Conservation (phyloP, 169 alveolate species). For the Plasmodium coatneyi region DNA sequence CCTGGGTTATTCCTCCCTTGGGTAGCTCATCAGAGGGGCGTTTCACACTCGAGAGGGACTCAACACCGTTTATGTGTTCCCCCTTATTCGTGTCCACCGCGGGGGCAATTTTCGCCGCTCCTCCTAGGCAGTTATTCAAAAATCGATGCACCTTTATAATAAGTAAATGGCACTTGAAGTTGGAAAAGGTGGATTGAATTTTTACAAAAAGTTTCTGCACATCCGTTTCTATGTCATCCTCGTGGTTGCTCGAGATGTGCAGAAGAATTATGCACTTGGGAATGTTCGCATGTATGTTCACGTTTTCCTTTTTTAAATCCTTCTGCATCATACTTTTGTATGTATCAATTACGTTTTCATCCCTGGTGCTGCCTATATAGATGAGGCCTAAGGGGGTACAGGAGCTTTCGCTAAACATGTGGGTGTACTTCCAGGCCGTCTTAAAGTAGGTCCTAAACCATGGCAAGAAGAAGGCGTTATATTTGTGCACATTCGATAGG, state of each 20-base stretch:
- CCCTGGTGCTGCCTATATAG: slow-evolving; percentile 49
- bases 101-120: background rate
- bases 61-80: background rate
- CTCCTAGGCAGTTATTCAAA: background rate
- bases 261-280: slow-evolving; percentile 54
- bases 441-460: slow-evolving; percentile 53
- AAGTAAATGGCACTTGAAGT: slow-evolving; percentile 44
- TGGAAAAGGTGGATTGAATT: slow-evolving; percentile 43
- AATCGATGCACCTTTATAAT: slow-evolving; percentile 62
- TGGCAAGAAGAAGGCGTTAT: slow-evolving; percentile 60
- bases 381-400: slow-evolving; percentile 33
- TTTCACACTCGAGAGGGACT: background rate
- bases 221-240: slow-evolving; percentile 64
- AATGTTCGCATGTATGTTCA: background rate
- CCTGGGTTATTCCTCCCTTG: background rate
- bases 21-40: background rate
- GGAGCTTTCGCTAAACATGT: slow-evolving; percentile 20
- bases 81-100: background rate
- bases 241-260: slow-evolving; percentile 38
- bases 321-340: slow-evolving; percentile 43
- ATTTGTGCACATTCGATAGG: slow-evolving; percentile 20
- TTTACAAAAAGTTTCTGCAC: slow-evolving; percentile 60
- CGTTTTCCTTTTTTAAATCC: slow-evolving; percentile 1
- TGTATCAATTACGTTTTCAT: slow-evolving; percentile 20
- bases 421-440: slow-evolving; percentile 54